Percentiles rank a stretch among this genome's conserved stretches.
Conservation (phyloP, 768 basidiomycete species). For the Boletus bicolor region DNA sequence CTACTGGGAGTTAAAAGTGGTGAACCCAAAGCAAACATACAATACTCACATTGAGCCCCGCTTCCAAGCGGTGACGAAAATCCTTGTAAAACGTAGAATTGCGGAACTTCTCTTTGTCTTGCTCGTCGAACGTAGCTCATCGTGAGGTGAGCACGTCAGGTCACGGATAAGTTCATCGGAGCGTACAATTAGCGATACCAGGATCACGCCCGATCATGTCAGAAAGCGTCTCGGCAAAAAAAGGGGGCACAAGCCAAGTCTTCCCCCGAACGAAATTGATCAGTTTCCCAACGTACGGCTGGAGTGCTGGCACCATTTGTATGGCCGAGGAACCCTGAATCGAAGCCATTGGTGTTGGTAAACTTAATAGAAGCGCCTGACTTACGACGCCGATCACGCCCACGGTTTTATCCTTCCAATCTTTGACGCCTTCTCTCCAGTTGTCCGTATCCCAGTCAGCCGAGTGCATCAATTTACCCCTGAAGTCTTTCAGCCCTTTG, state of each 20-base stretch:
- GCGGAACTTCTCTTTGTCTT: slow-evolving; percentile 48
- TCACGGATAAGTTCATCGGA: neutral
- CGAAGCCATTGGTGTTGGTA: neutral
- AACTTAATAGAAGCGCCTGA: neutral
- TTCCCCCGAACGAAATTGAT: slow-evolving; percentile 56
- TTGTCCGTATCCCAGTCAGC: slow-evolving; percentile 53
- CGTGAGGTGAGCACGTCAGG: neutral
- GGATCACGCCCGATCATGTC: slow-evolving; percentile 37
- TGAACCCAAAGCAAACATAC: neutral
- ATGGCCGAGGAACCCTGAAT: slow-evolving; percentile 60
- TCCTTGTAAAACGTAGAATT: slow-evolving; percentile 46
- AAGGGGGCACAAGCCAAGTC: slow-evolving; percentile 54
- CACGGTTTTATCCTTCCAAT: slow-evolving; percentile 52
- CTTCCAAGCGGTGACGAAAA: slow-evolving; percentile 50
- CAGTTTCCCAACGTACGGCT: slow-evolving; percentile 47
- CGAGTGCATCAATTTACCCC: slow-evolving; percentile 60
- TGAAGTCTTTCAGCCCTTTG: slow-evolving; percentile 50
- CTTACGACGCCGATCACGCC: slow-evolving; percentile 59
- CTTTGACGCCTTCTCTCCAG: slow-evolving; percentile 44
- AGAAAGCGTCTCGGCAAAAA: slow-evolving; percentile 39
- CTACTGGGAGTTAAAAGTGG: neutral
- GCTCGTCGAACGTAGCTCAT: slow-evolving; percentile 40
- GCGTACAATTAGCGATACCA: slow-evolving; percentile 42
- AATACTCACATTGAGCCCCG: slow-evolving; percentile 37
- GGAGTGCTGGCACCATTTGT: slow-evolving; percentile 57